A percentile compares a stretch with the other conserved stretches of the same genome.
Evolutionary conservation across 257 asterid genomes (phyloP).

Genomic region (Lavandula angustifolia): DNA sequence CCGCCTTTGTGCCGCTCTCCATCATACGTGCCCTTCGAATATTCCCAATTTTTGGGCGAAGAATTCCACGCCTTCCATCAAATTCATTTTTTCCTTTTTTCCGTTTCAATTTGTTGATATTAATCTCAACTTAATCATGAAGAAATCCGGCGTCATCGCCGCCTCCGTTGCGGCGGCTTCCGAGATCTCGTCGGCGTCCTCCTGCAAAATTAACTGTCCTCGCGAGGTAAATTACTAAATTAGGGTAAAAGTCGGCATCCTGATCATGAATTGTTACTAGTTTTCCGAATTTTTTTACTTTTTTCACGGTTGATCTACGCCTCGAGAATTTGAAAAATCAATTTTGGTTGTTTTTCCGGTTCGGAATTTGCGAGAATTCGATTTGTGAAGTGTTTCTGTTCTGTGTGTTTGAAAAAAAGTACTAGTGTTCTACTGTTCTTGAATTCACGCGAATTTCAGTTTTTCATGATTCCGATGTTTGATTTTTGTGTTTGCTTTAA

Average conservation of each 20-base stretch:
- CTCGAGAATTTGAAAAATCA: neutral
- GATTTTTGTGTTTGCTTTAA: neutral
- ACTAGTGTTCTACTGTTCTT: constrained; percentile 9
- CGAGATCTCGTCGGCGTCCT: constrained; percentile 46
- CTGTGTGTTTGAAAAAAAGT: neutral
- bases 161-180: constrained; percentile 68
- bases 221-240: constrained; percentile 39
- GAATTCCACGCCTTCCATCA: neutral
- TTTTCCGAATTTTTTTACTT: neutral
- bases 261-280: neutral
- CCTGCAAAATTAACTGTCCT: constrained; percentile 45
- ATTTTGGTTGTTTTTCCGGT: neutral
- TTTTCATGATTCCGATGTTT: neutral
- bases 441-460: neutral
- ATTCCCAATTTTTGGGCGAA: neutral
- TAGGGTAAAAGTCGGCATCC: too few species aligned
- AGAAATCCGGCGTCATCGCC: constrained; percentile 55
- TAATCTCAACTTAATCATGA: constrained; percentile 39
- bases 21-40: constrained; percentile 8
- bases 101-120: constrained; percentile 4
- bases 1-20: neutral
- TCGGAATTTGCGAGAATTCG: neutral
- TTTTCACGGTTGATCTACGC: neutral
- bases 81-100: neutral
- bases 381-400: neutral